A percentile compares a stretch with the other conserved stretches of the same genome.
These are phyloP conservation scores for Xylariaceae sp. DNA, from an alignment of 2,329 filamentous ascomycete genomes.

Conservation along the genomic window DNA sequence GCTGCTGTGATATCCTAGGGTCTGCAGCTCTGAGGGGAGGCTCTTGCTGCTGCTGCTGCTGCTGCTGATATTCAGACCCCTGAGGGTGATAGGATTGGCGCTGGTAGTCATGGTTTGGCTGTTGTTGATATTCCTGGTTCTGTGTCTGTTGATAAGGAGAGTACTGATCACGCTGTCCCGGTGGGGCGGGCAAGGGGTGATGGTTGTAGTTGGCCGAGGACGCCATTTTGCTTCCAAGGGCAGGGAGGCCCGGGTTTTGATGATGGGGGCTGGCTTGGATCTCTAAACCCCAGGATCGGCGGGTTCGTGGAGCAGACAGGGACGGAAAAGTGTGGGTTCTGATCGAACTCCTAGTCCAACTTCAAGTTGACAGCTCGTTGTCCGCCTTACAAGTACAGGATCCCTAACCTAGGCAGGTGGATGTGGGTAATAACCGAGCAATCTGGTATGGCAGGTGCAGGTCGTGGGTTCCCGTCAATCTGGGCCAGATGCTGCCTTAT, in stretches of 20 bases:
- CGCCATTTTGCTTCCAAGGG: conserved; percentile 27
- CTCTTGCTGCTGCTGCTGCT: conserved; percentile 23
- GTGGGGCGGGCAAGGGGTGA: conserved; percentile 28
- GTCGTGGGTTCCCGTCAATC: conserved; percentile 12
- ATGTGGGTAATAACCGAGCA: conserved; percentile 2
- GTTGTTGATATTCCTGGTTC: conserved; percentile 3
- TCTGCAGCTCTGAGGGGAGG: conserved; percentile 15
- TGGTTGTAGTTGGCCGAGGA: conserved; percentile 24
- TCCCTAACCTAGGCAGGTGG: conserved; percentile 4
- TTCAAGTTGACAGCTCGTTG: too few species aligned
- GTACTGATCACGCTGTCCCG: conserved; percentile 21
- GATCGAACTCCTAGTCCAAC: too few species aligned
- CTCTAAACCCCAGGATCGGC: conserved; percentile 21
- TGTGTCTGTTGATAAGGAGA: conserved; percentile 6
- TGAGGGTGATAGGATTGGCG: conserved; percentile 23
- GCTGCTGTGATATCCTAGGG: too few species aligned
- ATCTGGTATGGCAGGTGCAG: conserved; percentile 3
- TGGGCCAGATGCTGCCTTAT: conserved; percentile 10
- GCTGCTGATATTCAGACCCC: conserved; percentile 14
- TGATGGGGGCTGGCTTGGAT: conserved; percentile 16
- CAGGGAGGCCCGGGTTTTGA: conserved; percentile 21
- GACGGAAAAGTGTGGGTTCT: conserved; percentile 10
- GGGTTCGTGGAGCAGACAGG: conserved; percentile 23
- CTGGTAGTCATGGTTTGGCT: conserved; percentile 14
- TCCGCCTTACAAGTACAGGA: too few species aligned